phyloP scores from a whole-genome alignment of 441 rosid genomes.

The Syzygium malaccense region DNA sequence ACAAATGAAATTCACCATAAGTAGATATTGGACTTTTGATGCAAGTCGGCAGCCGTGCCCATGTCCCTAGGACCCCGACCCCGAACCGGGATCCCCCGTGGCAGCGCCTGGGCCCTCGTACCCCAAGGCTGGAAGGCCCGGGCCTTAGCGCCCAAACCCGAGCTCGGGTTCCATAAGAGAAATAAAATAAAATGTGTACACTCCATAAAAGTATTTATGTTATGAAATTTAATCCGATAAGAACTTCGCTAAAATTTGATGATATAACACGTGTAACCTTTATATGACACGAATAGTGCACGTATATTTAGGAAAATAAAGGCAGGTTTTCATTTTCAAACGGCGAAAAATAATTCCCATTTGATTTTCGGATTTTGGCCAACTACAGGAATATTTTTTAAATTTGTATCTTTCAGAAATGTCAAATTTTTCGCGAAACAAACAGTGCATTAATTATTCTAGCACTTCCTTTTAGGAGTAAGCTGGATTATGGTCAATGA shows the following conservation, averaged over 20 bases:
- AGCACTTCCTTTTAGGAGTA: background rate
- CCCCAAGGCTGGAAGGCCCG: background rate
- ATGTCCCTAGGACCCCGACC: background rate
- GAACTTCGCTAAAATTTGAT: background rate
- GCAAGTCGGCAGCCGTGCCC: background rate
- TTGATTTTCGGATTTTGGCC: background rate
- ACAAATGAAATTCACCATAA: background rate
- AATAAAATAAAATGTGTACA: background rate
- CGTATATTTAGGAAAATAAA: background rate
- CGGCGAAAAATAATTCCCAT: accelerated
- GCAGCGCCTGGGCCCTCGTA: background rate
- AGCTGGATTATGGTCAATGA: background rate
- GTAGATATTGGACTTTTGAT: background rate
- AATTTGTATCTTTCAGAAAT: background rate
- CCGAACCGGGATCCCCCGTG: background rate
- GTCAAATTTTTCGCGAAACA: background rate
- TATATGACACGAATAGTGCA: background rate
- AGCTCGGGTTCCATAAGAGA: background rate
- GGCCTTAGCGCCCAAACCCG: background rate
- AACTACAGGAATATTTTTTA: background rate
- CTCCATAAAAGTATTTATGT: background rate
- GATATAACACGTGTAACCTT: background rate
- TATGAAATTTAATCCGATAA: background rate
- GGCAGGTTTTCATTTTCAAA: background rate
- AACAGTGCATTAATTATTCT: no score